Evolutionary conservation across 2,329 filamentous ascomycete genomes (phyloP), one percentile per base, ranked within the genome.

Genomic region (Ceratocystis colombiana): DNA sequence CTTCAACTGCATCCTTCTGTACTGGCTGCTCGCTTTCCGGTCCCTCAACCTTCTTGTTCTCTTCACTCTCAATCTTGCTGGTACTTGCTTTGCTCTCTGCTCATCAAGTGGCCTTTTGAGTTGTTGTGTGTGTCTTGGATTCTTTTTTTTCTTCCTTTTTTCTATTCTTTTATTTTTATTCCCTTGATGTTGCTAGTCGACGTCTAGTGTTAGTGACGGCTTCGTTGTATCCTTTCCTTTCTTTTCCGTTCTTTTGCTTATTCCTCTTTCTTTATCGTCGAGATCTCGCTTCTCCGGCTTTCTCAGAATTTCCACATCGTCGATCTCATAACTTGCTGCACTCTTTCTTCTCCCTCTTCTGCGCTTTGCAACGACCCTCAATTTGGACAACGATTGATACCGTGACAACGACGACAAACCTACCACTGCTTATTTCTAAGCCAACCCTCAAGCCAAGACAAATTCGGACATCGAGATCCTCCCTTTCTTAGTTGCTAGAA

Each of bases 161-260:
- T 53, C 12, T n/a, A 2, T 55, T 28, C 25, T 64, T 37, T 57
- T 59, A 12, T 33, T 65, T 44, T 61, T 7, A 20, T 33, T 46
- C 33, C 30, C 48, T 62, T 8, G 41, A 46, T 44, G 61, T 44
- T 25, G 61, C 61, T 62, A 62, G 61, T 25, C 61, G 61, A 62
- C 61, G 61, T 46, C 63, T 41, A 28, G 30, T 64, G 30, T 46
- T 22, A 50, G 17, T 12, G 22, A 17, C 20, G 7, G 22, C 6
- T 62, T 45, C 22, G 12, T 41, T 17, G 41, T 62, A 33, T 62
- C 30, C 15, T 28, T 62, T 62, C 46, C 6, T 48, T 48, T 46
- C 15, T 28, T 62, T 62, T 62, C 6, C 12, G 2, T 62, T 62
- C 37, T 17, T 25, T 8, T 46, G 37, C 37, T 46, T 62, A n/a